These are phyloP conservation scores for Sporothrix brunneoviolacea DNA, from an alignment of 2,329 filamentous ascomycete genomes.

Conservation along the genomic window DNA sequence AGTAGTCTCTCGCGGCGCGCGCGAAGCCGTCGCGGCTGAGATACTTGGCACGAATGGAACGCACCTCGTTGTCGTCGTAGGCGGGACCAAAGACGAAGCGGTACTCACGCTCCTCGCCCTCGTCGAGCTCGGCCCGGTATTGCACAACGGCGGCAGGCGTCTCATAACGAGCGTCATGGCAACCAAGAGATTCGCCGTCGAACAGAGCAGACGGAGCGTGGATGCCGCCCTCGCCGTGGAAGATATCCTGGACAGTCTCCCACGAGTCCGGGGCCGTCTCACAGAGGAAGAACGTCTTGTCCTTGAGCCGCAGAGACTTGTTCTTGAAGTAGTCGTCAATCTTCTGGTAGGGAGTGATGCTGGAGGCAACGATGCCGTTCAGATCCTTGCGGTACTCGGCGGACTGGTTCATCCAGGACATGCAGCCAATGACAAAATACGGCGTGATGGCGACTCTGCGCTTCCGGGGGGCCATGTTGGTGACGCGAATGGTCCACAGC, in stretches of 20 bases:
- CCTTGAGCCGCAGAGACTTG: conserved; percentile 47
- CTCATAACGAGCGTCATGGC: conserved; percentile 48
- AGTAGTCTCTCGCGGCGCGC: conserved; percentile 39
- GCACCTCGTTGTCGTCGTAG: conserved; percentile 44
- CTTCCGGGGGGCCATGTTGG: conserved; percentile 38
- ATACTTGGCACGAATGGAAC: conserved; percentile 38
- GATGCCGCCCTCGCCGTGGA: conserved; percentile 50
- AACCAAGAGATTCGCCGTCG: conserved; percentile 29
- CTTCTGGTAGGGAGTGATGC: conserved; percentile 52
- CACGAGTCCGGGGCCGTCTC: conserved; percentile 44
- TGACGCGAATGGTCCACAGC: conserved; percentile 48
- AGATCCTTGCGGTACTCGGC: conserved; percentile 44
- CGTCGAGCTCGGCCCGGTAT: conserved; percentile 37
- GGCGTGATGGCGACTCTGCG: conserved; percentile 47
- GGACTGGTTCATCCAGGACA: conserved; percentile 57
- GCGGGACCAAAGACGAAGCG: conserved; percentile 51
- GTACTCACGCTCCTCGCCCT: conserved; percentile 37
- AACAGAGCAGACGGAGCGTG: conserved; percentile 42
- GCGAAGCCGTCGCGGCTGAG: conserved; percentile 43
- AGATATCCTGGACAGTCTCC: conserved; percentile 45
- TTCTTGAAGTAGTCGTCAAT: conserved; percentile 51
- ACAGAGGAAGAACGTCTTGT: conserved; percentile 52
- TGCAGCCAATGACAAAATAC: conserved; percentile 53
- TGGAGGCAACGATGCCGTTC: conserved; percentile 43
- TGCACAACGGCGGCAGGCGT: conserved; percentile 48